These are phyloP conservation scores for Schizosaccharomyces japonicus DNA, from an alignment of 805 yeast species.

Conservation along the genomic window DNA sequence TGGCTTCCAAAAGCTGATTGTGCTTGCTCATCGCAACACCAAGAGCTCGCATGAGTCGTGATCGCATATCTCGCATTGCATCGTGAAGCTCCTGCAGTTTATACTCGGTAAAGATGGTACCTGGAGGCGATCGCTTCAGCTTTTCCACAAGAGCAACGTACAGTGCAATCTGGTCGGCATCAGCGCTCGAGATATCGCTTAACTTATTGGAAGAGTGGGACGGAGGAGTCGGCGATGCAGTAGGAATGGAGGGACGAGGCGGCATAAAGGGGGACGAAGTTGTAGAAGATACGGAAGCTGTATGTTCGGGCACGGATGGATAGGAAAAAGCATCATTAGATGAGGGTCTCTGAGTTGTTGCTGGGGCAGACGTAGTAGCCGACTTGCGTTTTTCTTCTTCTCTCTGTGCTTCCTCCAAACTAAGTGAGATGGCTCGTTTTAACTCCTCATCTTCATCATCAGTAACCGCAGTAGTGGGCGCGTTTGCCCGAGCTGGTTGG, in stretches of 20 bases:
- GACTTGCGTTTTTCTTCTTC: not conserved
- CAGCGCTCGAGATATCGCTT: not conserved
- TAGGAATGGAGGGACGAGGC: not conserved
- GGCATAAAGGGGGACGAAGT: not conserved
- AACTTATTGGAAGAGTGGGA: too few relatives aligned
- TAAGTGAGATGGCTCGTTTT: conserved; percentile 85
- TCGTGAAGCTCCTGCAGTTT: conserved; percentile 3
- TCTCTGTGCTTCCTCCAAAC: conserved; percentile 33
- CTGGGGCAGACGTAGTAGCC: not conserved
- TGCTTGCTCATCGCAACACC: conserved; percentile 2
- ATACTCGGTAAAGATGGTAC: conserved; percentile 1
- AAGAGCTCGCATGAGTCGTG: not conserved
- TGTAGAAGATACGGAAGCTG: not conserved
- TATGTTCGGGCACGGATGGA: not conserved
- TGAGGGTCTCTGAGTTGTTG: too few relatives aligned
- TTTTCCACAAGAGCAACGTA: conserved; percentile 1
- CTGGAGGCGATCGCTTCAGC: not conserved
- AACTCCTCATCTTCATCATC: conserved; percentile 62
- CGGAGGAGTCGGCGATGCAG: not conserved
- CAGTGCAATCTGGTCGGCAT: conserved; percentile 3
- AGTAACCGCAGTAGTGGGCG: conserved; percentile 12
- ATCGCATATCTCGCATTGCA: not conserved
- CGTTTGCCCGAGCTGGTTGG: conserved; percentile 6
- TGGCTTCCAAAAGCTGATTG: not conserved
- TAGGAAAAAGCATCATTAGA: not conserved